phyloP scores from a whole-genome alignment of 129 eudicot species.

The carrot (Daucus carota) region DH1_v3.0 NC_030387.2:1112501-1113000 shows the following conservation, averaged over 20 bases:
- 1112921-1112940: neutral
- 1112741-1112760: constrained; percentile 3
- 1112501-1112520: neutral
- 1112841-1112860: neutral
- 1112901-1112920: neutral
- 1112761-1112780: neutral
- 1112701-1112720: constrained; percentile 5
- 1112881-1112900: neutral
- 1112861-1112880: neutral
- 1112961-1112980: no score
- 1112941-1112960: no score
- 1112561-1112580: neutral
- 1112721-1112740: neutral
- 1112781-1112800: constrained; percentile 12
- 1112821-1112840: neutral
- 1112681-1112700: neutral
- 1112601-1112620: constrained; percentile 8
- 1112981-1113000: no score
- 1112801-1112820: constrained; percentile 15
- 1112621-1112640: constrained; percentile 1
- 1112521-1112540: neutral
- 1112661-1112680: constrained; percentile 9
- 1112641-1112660: neutral
- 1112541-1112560: neutral
- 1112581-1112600: constrained; percentile 3